These are phyloP conservation scores for Fusarium sp. DNA, from an alignment of 2,329 filamentous ascomycete genomes.

Conservation along the genomic window DNA sequence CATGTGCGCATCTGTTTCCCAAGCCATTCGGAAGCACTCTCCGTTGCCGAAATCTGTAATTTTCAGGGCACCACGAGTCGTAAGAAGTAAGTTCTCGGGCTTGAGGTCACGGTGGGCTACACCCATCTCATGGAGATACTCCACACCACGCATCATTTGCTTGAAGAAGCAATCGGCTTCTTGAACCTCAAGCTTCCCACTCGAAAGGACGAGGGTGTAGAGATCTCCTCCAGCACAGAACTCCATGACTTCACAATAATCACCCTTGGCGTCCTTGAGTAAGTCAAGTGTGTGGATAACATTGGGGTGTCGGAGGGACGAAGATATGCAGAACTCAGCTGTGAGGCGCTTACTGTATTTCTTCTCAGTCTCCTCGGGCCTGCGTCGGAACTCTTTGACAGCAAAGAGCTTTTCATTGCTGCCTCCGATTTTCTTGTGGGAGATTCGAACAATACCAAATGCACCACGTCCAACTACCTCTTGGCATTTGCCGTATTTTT, in stretches of 20 bases:
- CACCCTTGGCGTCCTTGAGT: slow-evolving; percentile 93
- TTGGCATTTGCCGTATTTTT: slow-evolving; percentile 99
- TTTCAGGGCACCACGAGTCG: slow-evolving; percentile 91
- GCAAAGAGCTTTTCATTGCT: slow-evolving; percentile 92
- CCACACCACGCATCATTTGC: slow-evolving; percentile 98
- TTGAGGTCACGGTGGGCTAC: slow-evolving; percentile 97
- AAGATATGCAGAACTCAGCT: slow-evolving; percentile 98
- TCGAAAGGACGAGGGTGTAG: slow-evolving; percentile 91
- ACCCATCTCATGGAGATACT: slow-evolving; percentile 99
- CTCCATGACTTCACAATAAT: slow-evolving; percentile 99
- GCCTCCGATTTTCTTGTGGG: slow-evolving; percentile 90
- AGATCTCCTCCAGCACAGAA: slow-evolving; percentile 97
- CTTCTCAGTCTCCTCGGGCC: slow-evolving; percentile 93
- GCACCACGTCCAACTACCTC: slow-evolving; percentile 96
- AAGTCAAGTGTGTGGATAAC: slow-evolving; percentile 98
- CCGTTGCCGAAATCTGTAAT: slow-evolving; percentile 99
- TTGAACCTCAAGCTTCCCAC: slow-evolving; percentile 88
- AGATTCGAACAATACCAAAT: slow-evolving; percentile 97
- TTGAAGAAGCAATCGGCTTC: slow-evolving; percentile 99
- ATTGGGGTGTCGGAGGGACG: slow-evolving; percentile 94
- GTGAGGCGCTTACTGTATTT: slow-evolving; percentile 98
- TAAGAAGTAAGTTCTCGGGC: slow-evolving; percentile 94
- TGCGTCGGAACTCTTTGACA: slow-evolving; percentile 96
- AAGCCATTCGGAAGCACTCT: slow-evolving; percentile 99
- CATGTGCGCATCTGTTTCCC: slow-evolving; percentile 99